Evolutionary conservation across 2,329 filamentous ascomycete species (phyloP).

Genomic region (Arthroderma sp.): DNA sequence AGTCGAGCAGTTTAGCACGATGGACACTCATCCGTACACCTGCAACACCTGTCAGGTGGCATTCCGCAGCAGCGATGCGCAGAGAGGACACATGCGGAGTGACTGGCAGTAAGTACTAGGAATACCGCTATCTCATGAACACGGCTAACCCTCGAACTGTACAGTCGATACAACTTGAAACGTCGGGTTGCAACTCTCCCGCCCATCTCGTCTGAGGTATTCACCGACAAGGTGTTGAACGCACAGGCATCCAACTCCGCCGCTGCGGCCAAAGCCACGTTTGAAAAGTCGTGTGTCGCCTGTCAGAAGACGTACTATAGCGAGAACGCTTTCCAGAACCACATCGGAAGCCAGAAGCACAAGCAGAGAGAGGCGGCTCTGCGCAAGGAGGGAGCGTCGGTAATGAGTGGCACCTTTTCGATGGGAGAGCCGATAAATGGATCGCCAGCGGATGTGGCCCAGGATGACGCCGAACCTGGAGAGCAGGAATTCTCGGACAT

Average conservation of each 20-base stretch:
- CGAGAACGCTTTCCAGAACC: slow-evolving; percentile 90
- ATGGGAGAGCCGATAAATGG: slow-evolving; percentile 61
- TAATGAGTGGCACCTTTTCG: slow-evolving; percentile 74
- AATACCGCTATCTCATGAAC: neutral
- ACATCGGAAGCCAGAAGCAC: slow-evolving; percentile 83
- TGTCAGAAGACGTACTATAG: slow-evolving; percentile 94
- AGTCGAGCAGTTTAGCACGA: neutral
- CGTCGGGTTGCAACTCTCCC: slow-evolving; percentile 45
- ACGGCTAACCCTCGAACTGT: slow-evolving; percentile 5
- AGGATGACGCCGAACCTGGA: slow-evolving; percentile 32
- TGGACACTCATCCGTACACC: slow-evolving; percentile 70
- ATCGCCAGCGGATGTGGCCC: slow-evolving; percentile 22
- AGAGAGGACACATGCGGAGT: slow-evolving; percentile 91
- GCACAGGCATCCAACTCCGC: slow-evolving; percentile 75
- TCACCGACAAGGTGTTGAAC: slow-evolving; percentile 89
- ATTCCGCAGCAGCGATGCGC: slow-evolving; percentile 84
- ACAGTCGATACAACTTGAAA: slow-evolving; percentile 85
- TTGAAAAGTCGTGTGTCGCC: slow-evolving; percentile 66
- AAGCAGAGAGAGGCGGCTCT: slow-evolving; percentile 51
- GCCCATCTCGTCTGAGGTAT: slow-evolving; percentile 87
- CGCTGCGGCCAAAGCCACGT: slow-evolving; percentile 76
- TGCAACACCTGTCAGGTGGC: slow-evolving; percentile 98
- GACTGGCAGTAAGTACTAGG: slow-evolving; percentile 82
- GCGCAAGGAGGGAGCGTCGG: slow-evolving; percentile 49
- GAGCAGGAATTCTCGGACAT: slow-evolving; percentile 64